phyloP scores from a whole-genome alignment of 2,329 filamentous ascomycete species.

The Colletotrichum simmondsii region DNA sequence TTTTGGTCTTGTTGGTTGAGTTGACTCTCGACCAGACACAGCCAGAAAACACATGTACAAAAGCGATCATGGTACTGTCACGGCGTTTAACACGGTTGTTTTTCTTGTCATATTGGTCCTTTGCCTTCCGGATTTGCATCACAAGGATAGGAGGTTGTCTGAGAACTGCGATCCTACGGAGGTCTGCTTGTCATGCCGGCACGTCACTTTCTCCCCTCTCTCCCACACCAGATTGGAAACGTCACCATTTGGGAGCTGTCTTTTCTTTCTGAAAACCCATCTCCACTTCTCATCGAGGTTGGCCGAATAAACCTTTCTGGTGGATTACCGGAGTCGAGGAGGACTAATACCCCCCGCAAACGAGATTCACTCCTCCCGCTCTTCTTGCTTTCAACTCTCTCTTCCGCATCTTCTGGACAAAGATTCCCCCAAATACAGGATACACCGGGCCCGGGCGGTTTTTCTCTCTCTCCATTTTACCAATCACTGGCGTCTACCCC shows the following conservation, averaged over 20 bases:
- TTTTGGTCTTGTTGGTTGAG: slow-evolving; percentile 6
- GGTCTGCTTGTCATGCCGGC: slow-evolving; percentile 37
- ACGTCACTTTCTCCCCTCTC: slow-evolving; percentile 46
- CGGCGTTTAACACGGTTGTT: slow-evolving; percentile 29
- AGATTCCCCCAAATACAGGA: slow-evolving; percentile 3
- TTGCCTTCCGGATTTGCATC: slow-evolving; percentile 20
- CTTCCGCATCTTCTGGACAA: slow-evolving; percentile 18
- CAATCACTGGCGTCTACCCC: slow-evolving; percentile 36
- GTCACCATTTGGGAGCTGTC: slow-evolving; percentile 55
- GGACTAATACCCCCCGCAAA: slow-evolving; percentile 45
- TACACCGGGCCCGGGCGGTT: slow-evolving; percentile 19
- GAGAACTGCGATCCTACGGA: slow-evolving; percentile 32
- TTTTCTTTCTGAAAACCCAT: slow-evolving; percentile 39
- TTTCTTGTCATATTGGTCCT: slow-evolving; percentile 30
- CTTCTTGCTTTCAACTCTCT: slow-evolving; percentile 35
- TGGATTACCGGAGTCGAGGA: slow-evolving; percentile 54
- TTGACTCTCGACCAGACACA: slow-evolving; percentile 1
- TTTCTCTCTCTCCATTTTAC: background rate
- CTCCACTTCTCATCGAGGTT: slow-evolving; percentile 64
- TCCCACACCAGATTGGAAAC: slow-evolving; percentile 63
- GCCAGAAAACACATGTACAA: slow-evolving; percentile 26
- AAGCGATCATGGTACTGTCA: slow-evolving; percentile 31
- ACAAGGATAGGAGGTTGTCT: slow-evolving; percentile 28
- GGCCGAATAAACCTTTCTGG: slow-evolving; percentile 56
- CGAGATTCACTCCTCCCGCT: slow-evolving; percentile 42